These are phyloP conservation scores for Annulohypoxylon truncatum DNA, from an alignment of 2,329 filamentous ascomycete genomes.

Conservation along the genomic window DNA sequence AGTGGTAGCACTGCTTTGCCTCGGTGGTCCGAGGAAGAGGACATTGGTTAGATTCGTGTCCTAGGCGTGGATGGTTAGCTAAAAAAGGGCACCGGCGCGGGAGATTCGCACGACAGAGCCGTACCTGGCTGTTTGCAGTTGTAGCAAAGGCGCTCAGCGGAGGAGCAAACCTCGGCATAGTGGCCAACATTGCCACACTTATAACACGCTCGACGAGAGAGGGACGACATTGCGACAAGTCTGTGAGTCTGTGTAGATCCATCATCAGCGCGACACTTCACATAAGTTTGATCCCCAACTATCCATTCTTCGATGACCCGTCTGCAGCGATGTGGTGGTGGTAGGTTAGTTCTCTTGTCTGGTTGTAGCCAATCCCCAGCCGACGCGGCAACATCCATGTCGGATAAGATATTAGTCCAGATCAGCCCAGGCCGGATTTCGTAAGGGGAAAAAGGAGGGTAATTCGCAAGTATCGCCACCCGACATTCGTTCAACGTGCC, in stretches of 20 bases:
- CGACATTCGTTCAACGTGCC: neutral
- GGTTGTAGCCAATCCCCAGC: slow-evolving; percentile 50
- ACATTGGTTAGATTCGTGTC: slow-evolving; percentile 98
- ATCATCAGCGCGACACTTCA: slow-evolving; percentile 53
- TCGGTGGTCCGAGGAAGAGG: slow-evolving; percentile 96
- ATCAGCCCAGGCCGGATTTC: neutral
- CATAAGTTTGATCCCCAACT: slow-evolving; percentile 46
- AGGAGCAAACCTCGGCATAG: slow-evolving; percentile 92
- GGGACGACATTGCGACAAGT: slow-evolving; percentile 74
- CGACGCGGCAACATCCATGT: slow-evolving; percentile 47
- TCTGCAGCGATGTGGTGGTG: slow-evolving; percentile 51
- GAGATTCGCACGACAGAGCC: slow-evolving; percentile 8
- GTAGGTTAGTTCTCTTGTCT: slow-evolving; percentile 43
- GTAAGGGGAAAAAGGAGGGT: neutral
- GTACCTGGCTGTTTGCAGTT: slow-evolving; percentile 94
- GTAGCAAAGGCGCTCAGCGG: slow-evolving; percentile 98
- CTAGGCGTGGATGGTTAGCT: slow-evolving; percentile 53
- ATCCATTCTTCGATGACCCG: slow-evolving; percentile 44
- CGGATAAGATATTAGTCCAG: slow-evolving; percentile 20
- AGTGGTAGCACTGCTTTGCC: slow-evolving; percentile 99
- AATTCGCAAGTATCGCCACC: slow-evolving; percentile 10
- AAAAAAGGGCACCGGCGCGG: neutral
- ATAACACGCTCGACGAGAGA: slow-evolving; percentile 86
- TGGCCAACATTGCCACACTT: slow-evolving; percentile 87
- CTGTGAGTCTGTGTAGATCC: slow-evolving; percentile 45